These are phyloP conservation scores for Rhodotorula mucilaginosa DNA, from an alignment of 1,284 basidiomycete species.

Conservation along the genomic window DNA sequence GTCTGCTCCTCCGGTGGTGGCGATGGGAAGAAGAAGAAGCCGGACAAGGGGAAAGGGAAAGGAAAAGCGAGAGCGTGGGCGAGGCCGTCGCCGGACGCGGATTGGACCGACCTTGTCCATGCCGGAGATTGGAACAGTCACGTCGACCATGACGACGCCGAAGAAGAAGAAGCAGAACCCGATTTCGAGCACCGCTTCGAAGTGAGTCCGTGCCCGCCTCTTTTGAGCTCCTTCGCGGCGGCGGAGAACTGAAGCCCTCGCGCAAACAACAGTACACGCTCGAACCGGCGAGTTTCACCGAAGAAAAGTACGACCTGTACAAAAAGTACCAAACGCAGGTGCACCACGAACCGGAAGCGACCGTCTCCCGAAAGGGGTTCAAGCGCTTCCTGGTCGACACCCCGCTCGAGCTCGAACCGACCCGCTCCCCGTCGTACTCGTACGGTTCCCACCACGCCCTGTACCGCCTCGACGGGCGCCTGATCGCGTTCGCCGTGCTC, in stretches of 20 bases:
- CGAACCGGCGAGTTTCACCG: slow-evolving; percentile 61
- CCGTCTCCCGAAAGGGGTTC: slow-evolving; percentile 61
- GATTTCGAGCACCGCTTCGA: slow-evolving; percentile 37
- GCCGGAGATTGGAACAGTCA: slow-evolving; percentile 41
- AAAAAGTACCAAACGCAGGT: slow-evolving; percentile 56
- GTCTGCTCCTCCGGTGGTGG: slow-evolving; percentile 51
- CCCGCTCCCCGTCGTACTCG: slow-evolving; percentile 14
- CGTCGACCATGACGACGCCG: too few species aligned
- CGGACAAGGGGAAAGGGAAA: slow-evolving; percentile 34
- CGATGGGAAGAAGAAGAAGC: slow-evolving; percentile 45
- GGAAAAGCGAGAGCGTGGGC: slow-evolving; percentile 33
- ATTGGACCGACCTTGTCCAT: slow-evolving; percentile 45
- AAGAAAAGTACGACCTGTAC: slow-evolving; percentile 77
- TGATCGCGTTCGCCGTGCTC: slow-evolving; percentile 84
- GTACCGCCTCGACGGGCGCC: slow-evolving; percentile 72
- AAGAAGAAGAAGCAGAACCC: background rate
- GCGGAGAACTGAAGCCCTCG: too few species aligned
- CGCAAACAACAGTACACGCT: slow-evolving; percentile 16
- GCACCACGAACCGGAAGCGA: slow-evolving; percentile 62
- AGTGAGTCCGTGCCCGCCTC: slow-evolving; percentile 14
- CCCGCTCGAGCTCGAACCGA: slow-evolving; percentile 56
- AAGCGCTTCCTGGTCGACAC: slow-evolving; percentile 73
- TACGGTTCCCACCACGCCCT: slow-evolving; percentile 50
- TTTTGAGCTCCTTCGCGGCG: too few species aligned
- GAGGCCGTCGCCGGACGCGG: slow-evolving; percentile 26